Evolutionary conservation across 2,329 filamentous ascomycete genomes (phyloP).

Genomic region (Trichoderma atroviride): DNA sequence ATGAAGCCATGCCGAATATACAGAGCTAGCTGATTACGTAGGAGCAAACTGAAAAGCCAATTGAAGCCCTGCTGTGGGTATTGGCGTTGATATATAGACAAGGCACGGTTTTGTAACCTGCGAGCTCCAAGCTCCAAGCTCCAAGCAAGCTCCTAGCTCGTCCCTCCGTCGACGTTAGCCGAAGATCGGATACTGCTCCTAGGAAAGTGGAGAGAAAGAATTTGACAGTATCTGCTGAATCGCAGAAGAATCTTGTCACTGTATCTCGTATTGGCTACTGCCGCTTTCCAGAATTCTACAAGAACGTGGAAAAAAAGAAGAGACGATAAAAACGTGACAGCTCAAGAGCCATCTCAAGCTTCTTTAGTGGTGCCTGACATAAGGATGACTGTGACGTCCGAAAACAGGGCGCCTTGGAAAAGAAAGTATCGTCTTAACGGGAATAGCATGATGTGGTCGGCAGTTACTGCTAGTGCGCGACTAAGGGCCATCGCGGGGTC

Average conservation of each 20-base stretch:
- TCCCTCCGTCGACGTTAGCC: slow-evolving; percentile 4
- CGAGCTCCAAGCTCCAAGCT: neutral
- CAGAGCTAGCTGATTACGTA: neutral
- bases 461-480: neutral
- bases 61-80: neutral
- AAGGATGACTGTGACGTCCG: slow-evolving; percentile 23
- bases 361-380: slow-evolving; percentile 23
- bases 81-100: neutral
- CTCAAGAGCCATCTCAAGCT: neutral
- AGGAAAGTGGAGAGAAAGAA: slow-evolving; percentile 16
- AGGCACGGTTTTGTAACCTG: neutral
- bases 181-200: slow-evolving; percentile 19
- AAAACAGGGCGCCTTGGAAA: neutral
- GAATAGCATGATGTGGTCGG: too few relatives aligned
- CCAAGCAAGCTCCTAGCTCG: neutral
- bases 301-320: neutral
- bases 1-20: slow-evolving; percentile 33
- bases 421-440: neutral
- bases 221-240: neutral
- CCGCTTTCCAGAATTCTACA: neutral
- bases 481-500: slow-evolving; percentile 11
- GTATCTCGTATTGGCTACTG: neutral
- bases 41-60: neutral
- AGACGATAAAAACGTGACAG: neutral
- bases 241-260: neutral